Evolutionary conservation across 176 grass and related monocot genomes (phyloP).

Genomic region (Urochloa ruziziensis): DNA sequence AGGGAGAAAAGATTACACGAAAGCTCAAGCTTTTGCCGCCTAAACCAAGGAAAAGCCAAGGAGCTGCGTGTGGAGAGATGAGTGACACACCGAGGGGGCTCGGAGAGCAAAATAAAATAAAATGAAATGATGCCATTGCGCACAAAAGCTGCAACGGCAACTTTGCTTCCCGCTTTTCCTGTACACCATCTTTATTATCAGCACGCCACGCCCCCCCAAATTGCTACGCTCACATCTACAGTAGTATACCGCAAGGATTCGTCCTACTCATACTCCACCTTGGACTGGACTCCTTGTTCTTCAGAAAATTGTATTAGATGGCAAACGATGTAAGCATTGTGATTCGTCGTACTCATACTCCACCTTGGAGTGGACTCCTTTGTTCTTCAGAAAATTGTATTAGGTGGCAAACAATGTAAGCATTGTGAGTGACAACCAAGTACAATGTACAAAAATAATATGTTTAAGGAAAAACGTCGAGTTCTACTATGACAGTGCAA

Average conservation of each 20-base stretch:
- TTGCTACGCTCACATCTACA: background rate
- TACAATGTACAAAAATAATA: background rate
- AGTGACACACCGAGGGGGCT: too few relatives aligned
- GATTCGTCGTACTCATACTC: background rate
- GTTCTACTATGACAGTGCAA: background rate
- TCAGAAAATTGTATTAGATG: too few relatives aligned
- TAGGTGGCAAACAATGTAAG: background rate
- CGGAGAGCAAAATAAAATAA: too few relatives aligned
- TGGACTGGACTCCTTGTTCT: background rate
- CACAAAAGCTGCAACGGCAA: slow-evolving; percentile 26
- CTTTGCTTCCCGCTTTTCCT: slow-evolving; percentile 39
- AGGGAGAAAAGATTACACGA: background rate
- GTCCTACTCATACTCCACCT: background rate
- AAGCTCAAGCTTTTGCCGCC: background rate
- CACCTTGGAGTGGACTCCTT: too few relatives aligned
- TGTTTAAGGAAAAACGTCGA: background rate
- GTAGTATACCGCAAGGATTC: background rate
- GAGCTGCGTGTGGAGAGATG: background rate
- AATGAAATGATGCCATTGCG: background rate
- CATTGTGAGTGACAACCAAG: background rate
- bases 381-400: background rate
- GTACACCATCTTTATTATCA: background rate
- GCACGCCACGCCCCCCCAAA: background rate
- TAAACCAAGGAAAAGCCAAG: background rate
- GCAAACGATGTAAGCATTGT: background rate